Conservation (phyloP, 257 asterid genomes). For the Pogostemon cablin region DNA sequence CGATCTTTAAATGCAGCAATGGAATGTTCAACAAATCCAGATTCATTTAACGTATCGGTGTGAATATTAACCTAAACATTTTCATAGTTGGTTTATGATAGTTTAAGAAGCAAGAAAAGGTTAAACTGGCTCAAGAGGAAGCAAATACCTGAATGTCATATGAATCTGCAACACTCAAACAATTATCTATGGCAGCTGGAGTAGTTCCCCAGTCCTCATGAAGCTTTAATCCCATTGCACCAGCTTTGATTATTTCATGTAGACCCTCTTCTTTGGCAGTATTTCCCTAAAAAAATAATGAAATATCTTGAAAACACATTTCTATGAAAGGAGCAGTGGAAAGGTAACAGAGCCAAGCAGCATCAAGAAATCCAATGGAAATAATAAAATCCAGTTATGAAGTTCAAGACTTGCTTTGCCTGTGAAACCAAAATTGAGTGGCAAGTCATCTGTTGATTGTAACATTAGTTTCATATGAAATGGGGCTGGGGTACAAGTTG, state of each 20-base stretch:
- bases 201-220: conserved; percentile 99
- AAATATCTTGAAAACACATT: conserved; percentile 23
- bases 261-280: conserved; percentile 72
- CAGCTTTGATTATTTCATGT: conserved; percentile 87
- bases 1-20: conserved; percentile 88
- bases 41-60: conserved; percentile 95
- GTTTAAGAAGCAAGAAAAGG: conserved; percentile 20
- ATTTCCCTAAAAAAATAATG: conserved; percentile 65
- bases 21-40: conserved; percentile 96
- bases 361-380: conserved; percentile 18
- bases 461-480: conserved; percentile 88
- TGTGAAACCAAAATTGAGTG: conserved; percentile 95
- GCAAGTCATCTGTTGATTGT: conserved; percentile 88
- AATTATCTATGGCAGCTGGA: conserved; percentile 90
- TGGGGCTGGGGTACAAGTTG: conserved; percentile 94
- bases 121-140: conserved; percentile 32
- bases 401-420: conserved; percentile 68
- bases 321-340: background rate
- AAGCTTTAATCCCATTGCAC: conserved; percentile 99
- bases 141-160: conserved; percentile 78
- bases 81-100: conserved; percentile 34
- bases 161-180: conserved; percentile 75
- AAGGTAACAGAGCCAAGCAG: conserved; percentile 9
- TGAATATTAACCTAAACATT: conserved; percentile 75
- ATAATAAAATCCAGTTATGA: conserved; percentile 5